phyloP scores from a whole-genome alignment of 768 basidiomycete species.

The Tricholoma terreum region DNA sequence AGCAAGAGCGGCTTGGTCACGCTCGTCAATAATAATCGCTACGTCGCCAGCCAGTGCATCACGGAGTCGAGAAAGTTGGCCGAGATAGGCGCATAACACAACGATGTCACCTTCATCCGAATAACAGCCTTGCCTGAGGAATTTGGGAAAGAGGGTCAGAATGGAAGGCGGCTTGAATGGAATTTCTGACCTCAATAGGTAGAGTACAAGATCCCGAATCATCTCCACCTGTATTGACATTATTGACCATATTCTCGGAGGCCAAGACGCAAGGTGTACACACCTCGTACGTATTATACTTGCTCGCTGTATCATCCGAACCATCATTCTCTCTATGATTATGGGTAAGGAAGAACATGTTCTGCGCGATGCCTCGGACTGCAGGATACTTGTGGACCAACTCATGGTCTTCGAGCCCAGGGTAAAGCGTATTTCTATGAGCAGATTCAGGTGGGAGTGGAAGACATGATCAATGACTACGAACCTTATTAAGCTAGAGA shows the following conservation, averaged over 20 bases:
- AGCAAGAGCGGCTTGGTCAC: constrained; percentile 59
- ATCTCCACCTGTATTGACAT: constrained; percentile 33
- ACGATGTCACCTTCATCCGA: constrained; percentile 46
- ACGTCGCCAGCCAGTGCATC: constrained; percentile 43
- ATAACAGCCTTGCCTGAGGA: constrained; percentile 39
- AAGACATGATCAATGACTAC: constrained; percentile 1
- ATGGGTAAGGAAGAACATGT: constrained; percentile 70
- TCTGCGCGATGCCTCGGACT: constrained; percentile 60
- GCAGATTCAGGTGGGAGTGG: not conserved
- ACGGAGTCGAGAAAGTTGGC: constrained; percentile 40
- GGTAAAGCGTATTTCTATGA: constrained; percentile 57
- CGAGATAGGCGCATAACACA: constrained; percentile 46
- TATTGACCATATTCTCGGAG: not conserved
- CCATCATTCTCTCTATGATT: constrained; percentile 57
- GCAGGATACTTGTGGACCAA: constrained; percentile 47
- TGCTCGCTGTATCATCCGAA: constrained; percentile 60
- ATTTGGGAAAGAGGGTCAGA: not conserved
- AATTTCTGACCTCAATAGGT: constrained; percentile 34
- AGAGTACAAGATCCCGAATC: constrained; percentile 43
- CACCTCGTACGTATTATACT: constrained; percentile 68
- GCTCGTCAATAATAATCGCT: constrained; percentile 65
- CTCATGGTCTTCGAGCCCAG: constrained; percentile 53
- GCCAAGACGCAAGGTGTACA: constrained; percentile 1
- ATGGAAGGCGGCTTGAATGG: not conserved
- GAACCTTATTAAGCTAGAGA: constrained; percentile 60